Base-by-base conservation (phyloP, 2,329 filamentous ascomycete species). In the Pseudogymnoascus sp. region DNA sequence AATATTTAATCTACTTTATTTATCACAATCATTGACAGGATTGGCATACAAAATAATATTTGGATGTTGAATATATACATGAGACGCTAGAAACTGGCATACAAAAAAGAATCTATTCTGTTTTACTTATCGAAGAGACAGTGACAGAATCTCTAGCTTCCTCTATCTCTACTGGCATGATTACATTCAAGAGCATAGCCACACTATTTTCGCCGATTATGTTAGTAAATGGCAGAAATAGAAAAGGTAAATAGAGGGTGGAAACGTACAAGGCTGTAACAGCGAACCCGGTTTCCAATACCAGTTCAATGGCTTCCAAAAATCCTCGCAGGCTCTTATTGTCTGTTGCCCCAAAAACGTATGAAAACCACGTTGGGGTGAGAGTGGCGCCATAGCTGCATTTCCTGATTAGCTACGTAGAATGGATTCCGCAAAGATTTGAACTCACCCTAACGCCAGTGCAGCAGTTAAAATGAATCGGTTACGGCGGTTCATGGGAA, bases 381-480 rank as follows among this genome's bases (percentile, higher is more conserved):
- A 89, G 74, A 0, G 85, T 88, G 8, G 86, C 86, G 61, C 85
- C 85, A 65, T 89, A 89, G 32, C 43, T 50, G 5, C 5, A 50
- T 32, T 18, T 11, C 3, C 34, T 25, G 9, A 7, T 14, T 7
- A 18, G 22, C 28, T 50, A 50, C 2, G 16, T 6, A 16, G 43
- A 30, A 18, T 8, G n/a, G n/a, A 11, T 18, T 30, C 4, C 3
- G 14, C 30, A 6, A 11, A 9, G 25, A 32, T 50, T 30, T 50
- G n/a, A 28, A 50, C 43, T 18, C n/a, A 50, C 43, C 90, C 90
- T 28, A 93, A 76, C 0, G 88, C 80, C 32, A 94, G 76, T 0
- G 86, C 83, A 0, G 88, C 87, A 0, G 90, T 91, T 9, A 94
- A 79, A 68, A 94, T 89, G 75, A 94, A 94, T 22, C 90, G 81